These are phyloP conservation scores for Fragaria vesca DNA, from an alignment of 306 rosid species.

Conservation along the genomic window DNA sequence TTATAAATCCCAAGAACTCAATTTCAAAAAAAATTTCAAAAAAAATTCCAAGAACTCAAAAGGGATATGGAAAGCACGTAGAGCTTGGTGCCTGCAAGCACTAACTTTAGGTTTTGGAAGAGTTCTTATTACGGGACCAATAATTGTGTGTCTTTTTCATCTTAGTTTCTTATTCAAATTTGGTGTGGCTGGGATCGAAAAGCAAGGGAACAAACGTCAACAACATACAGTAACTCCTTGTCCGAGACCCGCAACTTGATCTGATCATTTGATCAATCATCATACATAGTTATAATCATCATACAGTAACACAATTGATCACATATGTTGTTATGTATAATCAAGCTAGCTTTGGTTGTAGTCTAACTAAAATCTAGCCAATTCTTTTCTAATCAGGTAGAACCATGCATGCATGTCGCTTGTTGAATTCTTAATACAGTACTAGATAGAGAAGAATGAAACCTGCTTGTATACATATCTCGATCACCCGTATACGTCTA, in stretches of 20 bases:
- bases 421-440: neutral
- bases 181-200: neutral
- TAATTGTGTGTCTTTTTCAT: neutral
- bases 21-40: no score
- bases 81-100: constrained; percentile 14
- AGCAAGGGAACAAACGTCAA: neutral
- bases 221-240: neutral
- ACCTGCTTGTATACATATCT: neutral
- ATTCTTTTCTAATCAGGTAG: neutral
- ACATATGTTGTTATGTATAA: neutral
- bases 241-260: neutral
- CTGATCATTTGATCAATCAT: neutral
- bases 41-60: neutral
- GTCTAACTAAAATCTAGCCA: neutral
- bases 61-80: neutral
- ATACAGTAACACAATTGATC: neutral
- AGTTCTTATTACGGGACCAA: neutral
- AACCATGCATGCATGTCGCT: neutral
- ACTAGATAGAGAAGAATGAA: no score
- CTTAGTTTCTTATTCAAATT: neutral
- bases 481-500: neutral
- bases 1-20: neutral
- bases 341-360: neutral
- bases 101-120: neutral
- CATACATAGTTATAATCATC: neutral